Conservation (phyloP, 2,329 filamentous ascomycete genomes). For the Dothistroma pini region DNA sequence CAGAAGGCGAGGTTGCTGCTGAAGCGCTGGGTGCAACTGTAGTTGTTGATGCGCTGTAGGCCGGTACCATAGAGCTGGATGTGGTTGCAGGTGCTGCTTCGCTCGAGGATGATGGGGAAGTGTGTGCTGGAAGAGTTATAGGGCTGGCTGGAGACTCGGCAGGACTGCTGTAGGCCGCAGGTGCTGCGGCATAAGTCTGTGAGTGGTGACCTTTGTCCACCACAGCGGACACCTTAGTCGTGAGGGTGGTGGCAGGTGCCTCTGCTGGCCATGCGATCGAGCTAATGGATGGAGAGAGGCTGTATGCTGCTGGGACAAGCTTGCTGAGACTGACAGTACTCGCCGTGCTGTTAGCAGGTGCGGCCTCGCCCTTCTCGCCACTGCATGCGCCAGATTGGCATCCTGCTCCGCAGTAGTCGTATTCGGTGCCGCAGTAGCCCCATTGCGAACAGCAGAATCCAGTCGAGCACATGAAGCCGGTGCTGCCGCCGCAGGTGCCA, state of each 20-base stretch:
- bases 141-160: neutral
- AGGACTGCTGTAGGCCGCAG: neutral
- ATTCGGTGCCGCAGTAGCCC: slow-evolving; percentile 25
- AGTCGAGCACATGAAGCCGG: slow-evolving; percentile 18
- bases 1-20: slow-evolving; percentile 6
- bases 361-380: slow-evolving; percentile 7
- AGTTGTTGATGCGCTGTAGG: slow-evolving; percentile 7
- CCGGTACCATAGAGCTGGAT: slow-evolving; percentile 2
- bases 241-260: slow-evolving; percentile 4
- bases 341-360: slow-evolving; percentile 2
- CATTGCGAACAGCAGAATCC: slow-evolving; percentile 26
- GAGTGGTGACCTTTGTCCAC: slow-evolving; percentile 9
- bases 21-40: neutral
- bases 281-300: neutral
- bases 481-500: slow-evolving; percentile 23
- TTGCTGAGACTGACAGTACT: neutral
- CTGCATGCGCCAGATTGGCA: slow-evolving; percentile 26
- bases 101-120: slow-evolving; percentile 8
- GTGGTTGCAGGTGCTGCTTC: slow-evolving; percentile 6
- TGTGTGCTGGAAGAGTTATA: neutral
- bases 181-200: neutral
- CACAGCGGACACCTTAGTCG: slow-evolving; percentile 6
- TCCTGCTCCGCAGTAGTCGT: slow-evolving; percentile 25
- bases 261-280: neutral
- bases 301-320: neutral